phyloP scores from a whole-genome alignment of 1,284 basidiomycete genomes.

The Cutaneotrichosporon cavernicola region DNA sequence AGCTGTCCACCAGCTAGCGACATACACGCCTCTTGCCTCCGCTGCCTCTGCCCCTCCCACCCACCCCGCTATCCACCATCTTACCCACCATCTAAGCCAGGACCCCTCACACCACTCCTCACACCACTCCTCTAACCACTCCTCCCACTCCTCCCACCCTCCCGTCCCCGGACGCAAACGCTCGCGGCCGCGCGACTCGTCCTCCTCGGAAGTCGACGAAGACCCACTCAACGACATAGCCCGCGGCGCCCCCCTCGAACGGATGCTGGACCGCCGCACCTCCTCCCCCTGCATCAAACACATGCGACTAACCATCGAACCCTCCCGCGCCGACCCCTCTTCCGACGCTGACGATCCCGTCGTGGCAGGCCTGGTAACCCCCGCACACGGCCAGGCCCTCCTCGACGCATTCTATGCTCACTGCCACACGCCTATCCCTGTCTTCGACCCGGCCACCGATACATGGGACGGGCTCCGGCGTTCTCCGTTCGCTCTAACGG shows the following conservation, averaged over 20 bases:
- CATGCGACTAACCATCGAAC: background rate
- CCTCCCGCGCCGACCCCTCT: background rate
- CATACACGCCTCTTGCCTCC: no score
- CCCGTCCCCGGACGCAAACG: background rate
- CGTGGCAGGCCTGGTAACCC: conserved; percentile 63
- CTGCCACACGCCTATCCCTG: conserved; percentile 78
- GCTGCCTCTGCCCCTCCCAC: no score
- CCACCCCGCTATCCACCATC: no score
- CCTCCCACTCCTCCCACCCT: background rate
- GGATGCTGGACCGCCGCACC: conserved; percentile 2
- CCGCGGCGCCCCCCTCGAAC: conserved; percentile 1
- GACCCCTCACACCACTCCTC: background rate
- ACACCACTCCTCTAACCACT: no score
- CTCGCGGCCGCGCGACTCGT: background rate
- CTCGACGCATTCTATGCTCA: conserved; percentile 73
- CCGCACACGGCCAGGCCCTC: conserved; percentile 71
- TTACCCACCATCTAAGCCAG: no score
- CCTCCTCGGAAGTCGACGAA: conserved; percentile 10
- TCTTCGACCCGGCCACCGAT: conserved; percentile 72
- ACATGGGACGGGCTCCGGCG: conserved; percentile 56
- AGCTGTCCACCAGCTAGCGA: no score
- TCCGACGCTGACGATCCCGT: conserved; percentile 28
- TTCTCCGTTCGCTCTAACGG: conserved; percentile 56
- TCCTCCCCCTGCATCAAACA: background rate
- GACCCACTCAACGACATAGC: conserved; percentile 8